phyloP scores from a whole-genome alignment of 2,329 filamentous ascomycete species.

The Monosporascus cannonballus region DNA sequence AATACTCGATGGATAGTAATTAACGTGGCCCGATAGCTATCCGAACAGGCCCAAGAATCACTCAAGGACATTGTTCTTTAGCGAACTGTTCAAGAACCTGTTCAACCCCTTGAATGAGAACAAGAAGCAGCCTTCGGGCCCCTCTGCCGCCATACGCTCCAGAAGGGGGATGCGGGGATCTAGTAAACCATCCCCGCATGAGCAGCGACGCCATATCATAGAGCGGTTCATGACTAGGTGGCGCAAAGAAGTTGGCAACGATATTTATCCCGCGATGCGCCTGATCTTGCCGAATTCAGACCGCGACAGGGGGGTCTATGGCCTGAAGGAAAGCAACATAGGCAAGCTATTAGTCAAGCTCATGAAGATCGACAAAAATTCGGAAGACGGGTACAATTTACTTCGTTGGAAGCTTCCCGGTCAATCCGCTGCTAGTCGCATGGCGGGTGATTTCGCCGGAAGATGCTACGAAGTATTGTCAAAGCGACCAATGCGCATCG shows the following conservation, averaged over 20 bases:
- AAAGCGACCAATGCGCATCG: slow-evolving; percentile 71
- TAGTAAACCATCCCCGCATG: slow-evolving; percentile 61
- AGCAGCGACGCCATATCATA: slow-evolving; percentile 75
- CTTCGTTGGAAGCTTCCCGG: slow-evolving; percentile 91
- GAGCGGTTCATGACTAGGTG: slow-evolving; percentile 80
- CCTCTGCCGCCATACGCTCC: slow-evolving; percentile 40
- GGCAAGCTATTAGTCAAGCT: slow-evolving; percentile 87
- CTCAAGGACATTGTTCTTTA: slow-evolving; percentile 73
- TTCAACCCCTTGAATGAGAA: slow-evolving; percentile 79
- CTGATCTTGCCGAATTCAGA: slow-evolving; percentile 92
- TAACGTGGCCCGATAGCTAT: slow-evolving; percentile 48
- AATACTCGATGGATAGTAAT: not conserved
- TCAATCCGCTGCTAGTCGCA: slow-evolving; percentile 52
- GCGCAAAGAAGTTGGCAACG: slow-evolving; percentile 81
- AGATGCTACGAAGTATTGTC: slow-evolving; percentile 82
- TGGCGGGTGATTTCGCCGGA: slow-evolving; percentile 87
- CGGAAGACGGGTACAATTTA: slow-evolving; percentile 79
- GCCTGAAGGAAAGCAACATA: slow-evolving; percentile 86
- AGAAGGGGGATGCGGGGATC: slow-evolving; percentile 56
- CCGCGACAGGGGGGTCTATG: slow-evolving; percentile 85
- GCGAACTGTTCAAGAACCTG: slow-evolving; percentile 67
- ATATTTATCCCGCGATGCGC: slow-evolving; percentile 89
- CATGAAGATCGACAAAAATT: slow-evolving; percentile 85
- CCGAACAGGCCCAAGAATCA: slow-evolving; percentile 79
- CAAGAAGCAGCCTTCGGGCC: slow-evolving; percentile 64